A percentile compares a stretch with the other conserved stretches of the same genome.
Conservation (phyloP, 2,329 filamentous ascomycete genomes). For the Sporothrix humicola region DNA sequence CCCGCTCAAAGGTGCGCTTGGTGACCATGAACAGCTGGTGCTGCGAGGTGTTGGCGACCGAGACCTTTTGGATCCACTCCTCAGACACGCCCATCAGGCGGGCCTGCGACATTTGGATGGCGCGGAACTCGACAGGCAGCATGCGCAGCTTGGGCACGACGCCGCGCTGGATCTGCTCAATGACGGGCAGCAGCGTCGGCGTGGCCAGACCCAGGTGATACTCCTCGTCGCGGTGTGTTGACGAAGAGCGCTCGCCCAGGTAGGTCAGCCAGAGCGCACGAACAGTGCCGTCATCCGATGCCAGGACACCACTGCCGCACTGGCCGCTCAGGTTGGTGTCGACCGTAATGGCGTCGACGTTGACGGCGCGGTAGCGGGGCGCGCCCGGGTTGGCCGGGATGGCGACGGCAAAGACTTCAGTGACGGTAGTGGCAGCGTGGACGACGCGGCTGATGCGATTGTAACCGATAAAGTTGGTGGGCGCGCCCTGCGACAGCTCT, state of each 20-base stretch:
- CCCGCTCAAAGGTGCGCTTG: slow-evolving; percentile 75
- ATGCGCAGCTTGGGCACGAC: slow-evolving; percentile 83
- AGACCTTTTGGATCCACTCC: slow-evolving; percentile 91
- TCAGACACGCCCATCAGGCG: slow-evolving; percentile 97
- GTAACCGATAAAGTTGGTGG: slow-evolving; percentile 97
- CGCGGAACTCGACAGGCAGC: slow-evolving; percentile 90
- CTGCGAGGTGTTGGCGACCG: slow-evolving; percentile 84
- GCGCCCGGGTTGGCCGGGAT: slow-evolving; percentile 93
- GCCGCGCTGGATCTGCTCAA: slow-evolving; percentile 82
- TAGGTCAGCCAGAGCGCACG: slow-evolving; percentile 97
- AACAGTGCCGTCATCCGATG: slow-evolving; percentile 87
- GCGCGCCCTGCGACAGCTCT: slow-evolving; percentile 87
- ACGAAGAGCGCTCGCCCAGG: slow-evolving; percentile 82
- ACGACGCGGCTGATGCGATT: slow-evolving; percentile 95
- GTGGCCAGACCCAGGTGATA: slow-evolving; percentile 94
- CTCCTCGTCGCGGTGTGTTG: slow-evolving; percentile 86
- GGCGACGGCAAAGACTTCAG: slow-evolving; percentile 94
- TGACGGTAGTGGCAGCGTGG: slow-evolving; percentile 91
- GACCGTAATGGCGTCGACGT: slow-evolving; percentile 95
- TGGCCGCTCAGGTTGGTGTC: slow-evolving; percentile 90
- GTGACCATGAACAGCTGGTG: slow-evolving; percentile 97
- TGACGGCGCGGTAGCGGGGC: slow-evolving; percentile 91
- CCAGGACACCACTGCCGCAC: slow-evolving; percentile 91
- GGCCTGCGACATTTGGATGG: slow-evolving; percentile 95
- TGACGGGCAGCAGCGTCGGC: slow-evolving; percentile 85